Evolutionary conservation across 805 yeast species (phyloP), one percentile per base, ranked within the genome.

Genomic region (Wickerhamiella vanderwaltii): DNA sequence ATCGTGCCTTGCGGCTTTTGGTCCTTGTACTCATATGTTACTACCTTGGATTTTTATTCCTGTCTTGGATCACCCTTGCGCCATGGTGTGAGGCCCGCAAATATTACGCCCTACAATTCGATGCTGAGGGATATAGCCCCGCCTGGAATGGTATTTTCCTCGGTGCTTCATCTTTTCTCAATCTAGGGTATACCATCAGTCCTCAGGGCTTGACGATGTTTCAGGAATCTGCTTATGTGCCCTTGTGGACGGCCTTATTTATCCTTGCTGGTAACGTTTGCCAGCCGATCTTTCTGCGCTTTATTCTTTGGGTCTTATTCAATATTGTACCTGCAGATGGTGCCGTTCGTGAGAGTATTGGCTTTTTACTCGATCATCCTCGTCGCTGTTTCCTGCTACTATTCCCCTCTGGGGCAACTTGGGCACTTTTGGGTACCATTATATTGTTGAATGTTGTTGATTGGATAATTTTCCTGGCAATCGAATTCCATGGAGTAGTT

Each of bases 71-170:
- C n/a, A 41, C 55, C 23, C 28, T 62, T 7, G 45, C 60, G 13
- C 65, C 68, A 1, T 91, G 84, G 78, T 51, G 55, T 0, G 54
- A 64, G 9, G 43, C 44, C 29, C 52, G 49, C 32, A 41, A 43
- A 7, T 17, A 41, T 25, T 57, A 57, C 46, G 18, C 32, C 1
- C 52, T 48, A 3, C 17, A 45, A 15, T 61, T 84, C 11, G 59
- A 69, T 38, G 62, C 49, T 0, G 68, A 68, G 50, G 94, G 91
- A 11, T 65, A 82, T 3, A 63, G 77, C 0, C 82, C 94, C 0
- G 68, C 81, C 0, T 86, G 96, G 97, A 88, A 96, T 95, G 94
- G 82, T 0, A 73, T 85, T 46, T 88, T 86, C 61, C 78, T 91
- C 0, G 72, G 84, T 1, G 75, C 74, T 57, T 77, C 94, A 13